Conservation (phyloP, 2,329 filamentous ascomycete species). For the Apiospora arundinis region DNA sequence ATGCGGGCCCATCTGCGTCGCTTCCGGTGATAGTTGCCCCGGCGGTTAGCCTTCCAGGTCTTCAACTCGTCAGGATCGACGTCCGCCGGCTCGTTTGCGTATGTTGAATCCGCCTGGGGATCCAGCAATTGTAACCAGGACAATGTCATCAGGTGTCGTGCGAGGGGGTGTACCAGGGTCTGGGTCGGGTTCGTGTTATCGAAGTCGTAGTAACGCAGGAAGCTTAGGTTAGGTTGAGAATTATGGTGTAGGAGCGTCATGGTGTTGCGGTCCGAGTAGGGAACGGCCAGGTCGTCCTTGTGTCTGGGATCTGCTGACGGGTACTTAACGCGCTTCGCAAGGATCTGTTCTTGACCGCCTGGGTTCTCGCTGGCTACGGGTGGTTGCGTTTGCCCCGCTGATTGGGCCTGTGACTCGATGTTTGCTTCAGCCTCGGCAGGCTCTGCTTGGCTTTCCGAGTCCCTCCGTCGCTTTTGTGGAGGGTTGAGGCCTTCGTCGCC, state of each 20-base stretch:
- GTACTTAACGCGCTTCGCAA: conserved; percentile 27
- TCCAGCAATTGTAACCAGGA: conserved; percentile 92
- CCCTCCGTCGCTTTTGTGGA: conserved; percentile 19
- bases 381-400: conserved; percentile 24
- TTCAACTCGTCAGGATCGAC: conserved; percentile 67
- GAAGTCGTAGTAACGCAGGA: conserved; percentile 89
- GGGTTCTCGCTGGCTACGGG: conserved; percentile 29
- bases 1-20: conserved; percentile 79
- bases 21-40: conserved; percentile 89
- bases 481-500: conserved; percentile 22
- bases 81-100: conserved; percentile 67
- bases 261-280: conserved; percentile 75
- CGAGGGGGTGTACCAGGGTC: conserved; percentile 75
- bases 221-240: conserved; percentile 84
- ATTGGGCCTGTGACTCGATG: not conserved
- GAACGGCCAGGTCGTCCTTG: conserved; percentile 60
- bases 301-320: conserved; percentile 27
- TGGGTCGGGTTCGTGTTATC: conserved; percentile 71
- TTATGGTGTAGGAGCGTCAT: conserved; percentile 83
- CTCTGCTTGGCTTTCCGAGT: not conserved
- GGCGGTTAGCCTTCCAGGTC: conserved; percentile 79
- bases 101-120: conserved; percentile 76
- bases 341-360: conserved; percentile 8
- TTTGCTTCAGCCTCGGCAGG: not conserved
- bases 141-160: conserved; percentile 79